Conservation (phyloP, 2,329 filamentous ascomycete genomes). For the Blumeria hordei region DNA sequence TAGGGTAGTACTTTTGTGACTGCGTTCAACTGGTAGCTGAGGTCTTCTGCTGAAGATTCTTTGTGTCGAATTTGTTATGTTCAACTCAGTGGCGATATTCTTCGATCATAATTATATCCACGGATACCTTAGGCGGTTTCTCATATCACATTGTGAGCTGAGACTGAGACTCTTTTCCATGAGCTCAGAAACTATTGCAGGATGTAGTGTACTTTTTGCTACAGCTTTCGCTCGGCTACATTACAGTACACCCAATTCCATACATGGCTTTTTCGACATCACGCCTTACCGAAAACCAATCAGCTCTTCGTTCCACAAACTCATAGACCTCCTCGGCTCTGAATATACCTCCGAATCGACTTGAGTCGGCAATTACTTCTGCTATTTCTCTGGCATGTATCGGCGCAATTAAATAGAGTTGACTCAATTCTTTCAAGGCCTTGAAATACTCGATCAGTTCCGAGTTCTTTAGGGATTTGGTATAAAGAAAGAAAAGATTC, state of each 20-base stretch:
- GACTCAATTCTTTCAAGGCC: conserved; percentile 72
- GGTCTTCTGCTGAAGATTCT: no score
- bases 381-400: conserved; percentile 84
- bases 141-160: no score
- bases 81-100: no score
- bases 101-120: no score
- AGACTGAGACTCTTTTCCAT: no score
- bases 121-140: no score
- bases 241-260: conserved; percentile 65
- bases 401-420: conserved; percentile 83
- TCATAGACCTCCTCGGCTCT: conserved; percentile 92
- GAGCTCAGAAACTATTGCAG: no score
- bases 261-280: conserved; percentile 95
- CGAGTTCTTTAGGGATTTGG: conserved; percentile 57
- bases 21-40: no score
- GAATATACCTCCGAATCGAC: conserved; percentile 79
- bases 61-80: no score
- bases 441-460: conserved; percentile 77
- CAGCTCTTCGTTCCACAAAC: conserved; percentile 77
- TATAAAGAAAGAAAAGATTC: conserved; percentile 76
- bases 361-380: conserved; percentile 74
- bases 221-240: conserved; percentile 26
- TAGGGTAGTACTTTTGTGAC: no score
- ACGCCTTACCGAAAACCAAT: conserved; percentile 79
- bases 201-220: no score